phyloP scores from a whole-genome alignment of 2,329 filamentous ascomycete genomes.

The Botrytis galanthina region DNA sequence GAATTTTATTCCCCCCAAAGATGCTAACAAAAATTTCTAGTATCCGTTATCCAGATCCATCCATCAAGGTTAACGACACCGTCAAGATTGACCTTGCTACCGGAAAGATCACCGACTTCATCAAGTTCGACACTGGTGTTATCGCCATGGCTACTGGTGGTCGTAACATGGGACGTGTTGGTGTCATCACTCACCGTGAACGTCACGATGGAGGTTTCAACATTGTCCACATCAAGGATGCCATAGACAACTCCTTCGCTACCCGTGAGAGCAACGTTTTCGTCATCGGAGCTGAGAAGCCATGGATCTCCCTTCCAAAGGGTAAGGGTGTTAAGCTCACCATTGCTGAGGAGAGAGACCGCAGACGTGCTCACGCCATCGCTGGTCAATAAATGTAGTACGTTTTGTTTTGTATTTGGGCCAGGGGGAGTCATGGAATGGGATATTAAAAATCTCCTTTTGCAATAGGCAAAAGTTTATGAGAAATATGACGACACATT shows the following conservation, averaged over 20 bases:
- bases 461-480: constrained; percentile 29
- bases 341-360: constrained; percentile 98
- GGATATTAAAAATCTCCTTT: constrained; percentile 32
- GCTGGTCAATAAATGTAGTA: constrained; percentile 37
- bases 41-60: constrained; percentile 98
- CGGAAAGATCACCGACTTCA: constrained; percentile 97
- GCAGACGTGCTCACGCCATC: constrained; percentile 68
- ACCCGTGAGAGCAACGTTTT: constrained; percentile 99
- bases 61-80: constrained; percentile 99
- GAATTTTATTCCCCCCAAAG: constrained; percentile 32
- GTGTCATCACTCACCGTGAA: constrained; percentile 99
- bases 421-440: constrained; percentile 34
- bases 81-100: constrained; percentile 98
- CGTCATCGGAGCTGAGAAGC: constrained; percentile 97
- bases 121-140: constrained; percentile 97
- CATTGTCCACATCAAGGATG: constrained; percentile 99
- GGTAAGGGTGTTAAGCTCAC: constrained; percentile 99
- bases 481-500: constrained; percentile 30
- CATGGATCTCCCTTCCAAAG: constrained; percentile 99
- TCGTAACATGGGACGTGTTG: constrained; percentile 99
- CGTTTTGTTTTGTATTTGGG: constrained; percentile 31
- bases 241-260: constrained; percentile 99
- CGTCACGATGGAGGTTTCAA: constrained; percentile 99
- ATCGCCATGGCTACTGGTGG: constrained; percentile 99
- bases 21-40: constrained; percentile 51